These are phyloP conservation scores for Dianthus caryophyllus DNA, from an alignment of 148 eudicot species.

Conservation along the genomic window DNA sequence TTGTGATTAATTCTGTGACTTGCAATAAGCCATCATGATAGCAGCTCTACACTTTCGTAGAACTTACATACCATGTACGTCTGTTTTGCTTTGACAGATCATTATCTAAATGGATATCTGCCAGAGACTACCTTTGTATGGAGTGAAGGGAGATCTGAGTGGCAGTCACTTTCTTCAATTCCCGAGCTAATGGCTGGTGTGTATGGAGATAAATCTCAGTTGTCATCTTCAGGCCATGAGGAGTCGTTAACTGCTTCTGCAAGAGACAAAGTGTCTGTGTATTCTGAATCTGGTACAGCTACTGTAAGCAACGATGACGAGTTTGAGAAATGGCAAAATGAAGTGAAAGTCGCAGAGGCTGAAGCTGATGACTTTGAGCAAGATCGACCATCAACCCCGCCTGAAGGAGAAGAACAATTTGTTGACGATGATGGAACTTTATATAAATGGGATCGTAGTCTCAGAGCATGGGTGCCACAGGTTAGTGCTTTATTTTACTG, in stretches of 20 bases:
- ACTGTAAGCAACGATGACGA: conserved; percentile 58
- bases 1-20: conserved; percentile 41
- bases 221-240: conserved; percentile 29
- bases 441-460: conserved; percentile 81
- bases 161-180: conserved; percentile 78
- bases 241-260: conserved; percentile 7
- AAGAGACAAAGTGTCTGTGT: conserved; percentile 15
- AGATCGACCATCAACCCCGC: conserved; percentile 85
- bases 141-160: conserved; percentile 82
- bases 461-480: conserved; percentile 96
- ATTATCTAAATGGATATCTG: conserved; percentile 69
- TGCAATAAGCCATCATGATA: background rate
- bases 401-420: conserved; percentile 91
- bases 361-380: conserved; percentile 33
- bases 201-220: conserved; percentile 34
- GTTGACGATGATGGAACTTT: conserved; percentile 93
- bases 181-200: conserved; percentile 54
- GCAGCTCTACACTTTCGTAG: conserved; percentile 22
- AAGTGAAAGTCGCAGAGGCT: conserved; percentile 75
- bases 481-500: conserved; percentile 32
- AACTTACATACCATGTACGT: conserved; percentile 52
- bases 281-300: conserved; percentile 35
- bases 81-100: conserved; percentile 69
- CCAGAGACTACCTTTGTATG: conserved; percentile 69
- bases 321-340: conserved; percentile 77